phyloP scores from a whole-genome alignment of 2,329 filamentous ascomycete species.

The Diplodia scrobiculata region DNA sequence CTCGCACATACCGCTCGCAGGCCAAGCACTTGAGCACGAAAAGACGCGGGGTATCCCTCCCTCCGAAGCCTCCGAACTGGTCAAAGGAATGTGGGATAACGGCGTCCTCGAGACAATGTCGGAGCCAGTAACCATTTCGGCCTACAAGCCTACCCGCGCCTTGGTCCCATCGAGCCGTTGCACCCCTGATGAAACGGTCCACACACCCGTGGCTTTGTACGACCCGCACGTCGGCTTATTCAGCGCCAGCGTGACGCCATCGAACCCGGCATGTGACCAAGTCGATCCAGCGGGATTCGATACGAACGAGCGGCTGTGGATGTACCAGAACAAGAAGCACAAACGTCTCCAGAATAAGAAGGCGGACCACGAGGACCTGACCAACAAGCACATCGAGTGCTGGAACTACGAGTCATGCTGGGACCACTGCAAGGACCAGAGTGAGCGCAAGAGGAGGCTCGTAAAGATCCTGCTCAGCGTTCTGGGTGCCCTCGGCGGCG shows the following conservation, averaged over 20 bases:
- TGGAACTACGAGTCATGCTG: constrained; percentile 3
- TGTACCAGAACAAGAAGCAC: background rate
- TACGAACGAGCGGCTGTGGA: background rate
- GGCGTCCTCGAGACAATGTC: no score
- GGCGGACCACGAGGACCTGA: no score
- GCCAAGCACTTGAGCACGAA: no score
- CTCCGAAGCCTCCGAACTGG: no score
- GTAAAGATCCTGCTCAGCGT: background rate
- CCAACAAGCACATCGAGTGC: background rate
- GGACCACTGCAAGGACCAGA: background rate
- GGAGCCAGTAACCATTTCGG: no score
- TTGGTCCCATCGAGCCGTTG: background rate
- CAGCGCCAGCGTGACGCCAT: background rate
- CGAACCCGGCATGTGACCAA: background rate
- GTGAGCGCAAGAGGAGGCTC: background rate
- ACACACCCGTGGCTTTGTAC: background rate
- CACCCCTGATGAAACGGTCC: background rate
- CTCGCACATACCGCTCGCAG: background rate
- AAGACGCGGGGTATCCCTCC: background rate
- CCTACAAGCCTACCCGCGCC: no score
- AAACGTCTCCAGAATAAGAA: background rate
- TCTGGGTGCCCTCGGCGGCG: background rate
- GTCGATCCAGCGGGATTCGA: background rate
- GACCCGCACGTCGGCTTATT: background rate
- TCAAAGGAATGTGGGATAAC: no score